phyloP scores from a whole-genome alignment of 2,329 filamentous ascomycete genomes.

The Trichoderma sp. region DNA sequence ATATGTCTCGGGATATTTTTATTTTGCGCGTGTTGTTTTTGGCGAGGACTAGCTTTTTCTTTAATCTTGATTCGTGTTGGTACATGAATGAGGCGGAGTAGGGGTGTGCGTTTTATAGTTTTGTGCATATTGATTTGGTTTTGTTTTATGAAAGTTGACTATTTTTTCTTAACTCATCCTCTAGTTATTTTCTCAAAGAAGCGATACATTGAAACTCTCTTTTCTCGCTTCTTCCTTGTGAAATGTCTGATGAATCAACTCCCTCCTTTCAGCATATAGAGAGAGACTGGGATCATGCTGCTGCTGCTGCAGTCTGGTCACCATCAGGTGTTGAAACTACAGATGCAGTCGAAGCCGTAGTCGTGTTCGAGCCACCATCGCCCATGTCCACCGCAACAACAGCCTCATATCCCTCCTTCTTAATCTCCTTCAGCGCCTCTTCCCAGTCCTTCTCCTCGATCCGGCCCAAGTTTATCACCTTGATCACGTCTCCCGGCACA shows the following conservation, averaged over 20 bases:
- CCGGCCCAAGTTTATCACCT: conserved; percentile 38
- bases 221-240: background rate
- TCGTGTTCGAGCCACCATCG: background rate
- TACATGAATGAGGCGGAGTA: background rate
- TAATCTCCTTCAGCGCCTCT: conserved; percentile 31
- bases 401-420: conserved; percentile 28
- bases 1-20: background rate
- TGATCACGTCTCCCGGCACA: conserved; percentile 36
- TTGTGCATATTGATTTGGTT: background rate
- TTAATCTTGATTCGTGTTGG: background rate
- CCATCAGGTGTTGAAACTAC: background rate
- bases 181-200: background rate
- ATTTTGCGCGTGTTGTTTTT: background rate
- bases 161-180: background rate
- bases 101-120: background rate
- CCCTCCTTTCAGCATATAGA: background rate
- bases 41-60: background rate
- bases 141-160: background rate
- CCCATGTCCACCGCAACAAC: conserved; percentile 37
- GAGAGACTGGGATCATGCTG: background rate
- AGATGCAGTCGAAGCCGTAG: background rate
- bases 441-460: conserved; percentile 36
- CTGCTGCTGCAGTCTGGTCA: background rate
- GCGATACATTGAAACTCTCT: background rate
- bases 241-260: background rate